phyloP scores from a whole-genome alignment of 2,329 filamentous ascomycete species.

The Epichloe gansuensis region DNA sequence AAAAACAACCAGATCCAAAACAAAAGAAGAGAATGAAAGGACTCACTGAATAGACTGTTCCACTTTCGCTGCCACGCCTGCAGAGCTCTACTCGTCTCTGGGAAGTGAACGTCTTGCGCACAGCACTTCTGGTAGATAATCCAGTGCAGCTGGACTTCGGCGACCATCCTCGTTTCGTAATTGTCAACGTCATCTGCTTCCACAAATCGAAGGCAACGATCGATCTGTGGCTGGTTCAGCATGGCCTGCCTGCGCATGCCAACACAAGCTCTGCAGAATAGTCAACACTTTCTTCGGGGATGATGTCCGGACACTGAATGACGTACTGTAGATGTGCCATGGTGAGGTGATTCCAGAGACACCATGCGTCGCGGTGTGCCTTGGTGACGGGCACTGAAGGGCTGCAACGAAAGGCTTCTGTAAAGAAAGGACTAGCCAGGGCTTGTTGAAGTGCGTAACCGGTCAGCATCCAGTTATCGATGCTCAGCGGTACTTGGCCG shows the following conservation, averaged over 20 bases:
- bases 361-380: conserved; percentile 9
- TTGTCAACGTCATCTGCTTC: conserved; percentile 9
- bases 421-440: conserved; percentile 12
- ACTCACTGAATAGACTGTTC: conserved; percentile 8
- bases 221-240: conserved; percentile 11
- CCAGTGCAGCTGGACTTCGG: conserved; percentile 18
- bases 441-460: conserved; percentile 15
- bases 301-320: no score
- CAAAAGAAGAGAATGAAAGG: no score
- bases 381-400: background rate
- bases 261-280: conserved; percentile 13
- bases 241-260: conserved; percentile 12
- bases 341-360: conserved; percentile 17
- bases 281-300: background rate
- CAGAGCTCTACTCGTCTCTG: conserved; percentile 5
- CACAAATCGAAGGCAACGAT: conserved; percentile 9
- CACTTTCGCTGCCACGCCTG: conserved; percentile 13
- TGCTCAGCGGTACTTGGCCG: conserved; percentile 14
- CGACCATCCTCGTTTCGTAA: conserved; percentile 16
- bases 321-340: conserved; percentile 16
- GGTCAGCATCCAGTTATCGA: conserved; percentile 16
- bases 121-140: conserved; percentile 13
- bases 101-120: conserved; percentile 3
- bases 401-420: background rate
- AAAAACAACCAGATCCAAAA: no score